These are phyloP conservation scores for Stemphylium lycopersici DNA, from an alignment of 2,329 filamentous ascomycete species.

Conservation along the genomic window DNA sequence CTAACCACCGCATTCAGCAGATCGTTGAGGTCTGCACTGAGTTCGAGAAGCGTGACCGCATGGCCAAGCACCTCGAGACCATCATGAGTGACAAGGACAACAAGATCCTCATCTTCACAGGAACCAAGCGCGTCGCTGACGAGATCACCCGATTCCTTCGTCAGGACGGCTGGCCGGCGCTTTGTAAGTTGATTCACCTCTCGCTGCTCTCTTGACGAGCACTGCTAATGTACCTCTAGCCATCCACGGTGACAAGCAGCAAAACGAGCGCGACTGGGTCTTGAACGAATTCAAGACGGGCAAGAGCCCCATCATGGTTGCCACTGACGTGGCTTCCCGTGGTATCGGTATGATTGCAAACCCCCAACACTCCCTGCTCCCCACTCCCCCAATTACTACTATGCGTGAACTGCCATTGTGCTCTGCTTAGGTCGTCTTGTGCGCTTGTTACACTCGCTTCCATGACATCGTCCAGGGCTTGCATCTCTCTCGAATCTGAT, in stretches of 20 bases:
- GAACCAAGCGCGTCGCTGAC: conserved; percentile 88
- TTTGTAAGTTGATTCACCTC: conserved; percentile 68
- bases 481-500: conserved; percentile 82
- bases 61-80: conserved; percentile 97
- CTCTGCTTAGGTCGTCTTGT: conserved; percentile 91
- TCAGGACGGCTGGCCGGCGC: conserved; percentile 96
- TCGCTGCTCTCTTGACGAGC: conserved; percentile 8
- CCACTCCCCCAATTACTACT: conserved; percentile 52
- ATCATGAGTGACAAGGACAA: conserved; percentile 96
- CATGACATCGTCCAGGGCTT: conserved; percentile 91
- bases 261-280: conserved; percentile 99
- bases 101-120: conserved; percentile 93
- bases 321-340: conserved; percentile 99
- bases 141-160: conserved; percentile 97
- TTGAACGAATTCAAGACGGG: conserved; percentile 99
- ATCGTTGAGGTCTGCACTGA: conserved; percentile 95
- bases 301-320: conserved; percentile 99
- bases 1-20: conserved; percentile 98
- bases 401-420: conserved; percentile 70
- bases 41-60: conserved; percentile 95
- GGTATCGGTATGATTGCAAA: conserved; percentile 98
- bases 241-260: conserved; percentile 99
- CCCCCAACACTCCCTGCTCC: conserved; percentile 53
- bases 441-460: conserved; percentile 73
- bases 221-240: conserved; percentile 62